phyloP scores from a whole-genome alignment of 352 stramenopile genomes.

The Salisapilia sapeloensis region DNA sequence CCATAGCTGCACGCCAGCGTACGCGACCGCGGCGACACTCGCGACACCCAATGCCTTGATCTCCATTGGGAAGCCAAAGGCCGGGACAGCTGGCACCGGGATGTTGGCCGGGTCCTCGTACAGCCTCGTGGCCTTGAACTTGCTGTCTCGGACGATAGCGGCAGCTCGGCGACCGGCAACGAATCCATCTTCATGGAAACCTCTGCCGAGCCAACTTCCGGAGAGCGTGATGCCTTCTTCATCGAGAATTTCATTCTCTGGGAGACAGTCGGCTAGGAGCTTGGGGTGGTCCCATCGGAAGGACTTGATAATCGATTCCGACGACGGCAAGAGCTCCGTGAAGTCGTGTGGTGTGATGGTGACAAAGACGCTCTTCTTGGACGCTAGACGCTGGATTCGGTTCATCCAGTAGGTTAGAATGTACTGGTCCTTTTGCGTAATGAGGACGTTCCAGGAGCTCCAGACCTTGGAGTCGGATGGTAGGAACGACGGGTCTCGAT shows the following conservation, averaged over 20 bases:
- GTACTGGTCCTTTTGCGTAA: conserved; percentile 72
- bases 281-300: conserved; percentile 80
- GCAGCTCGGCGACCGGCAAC: conserved; percentile 63
- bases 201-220: conserved; percentile 59
- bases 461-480: conserved; percentile 60
- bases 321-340: conserved; percentile 26
- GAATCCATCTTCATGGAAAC: conserved; percentile 80
- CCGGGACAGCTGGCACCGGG: conserved; percentile 39
- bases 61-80: conserved; percentile 51
- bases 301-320: conserved; percentile 34
- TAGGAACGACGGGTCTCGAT: conserved; percentile 60
- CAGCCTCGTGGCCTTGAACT: conserved; percentile 44
- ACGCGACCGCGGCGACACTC: conserved; percentile 37
- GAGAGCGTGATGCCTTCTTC: conserved; percentile 73
- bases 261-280: conserved; percentile 63
- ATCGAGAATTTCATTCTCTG: conserved; percentile 76
- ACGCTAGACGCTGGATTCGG: conserved; percentile 74
- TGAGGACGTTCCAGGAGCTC: conserved; percentile 77
- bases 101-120: conserved; percentile 79
- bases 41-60: conserved; percentile 36
- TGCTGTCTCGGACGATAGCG: conserved; percentile 59
- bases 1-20: conserved; percentile 40
- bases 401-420: conserved; percentile 85
- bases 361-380: conserved; percentile 74
- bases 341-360: conserved; percentile 74